A percentile compares a stretch with the other conserved stretches of the same genome.
These are phyloP conservation scores for Aspergillus baeticus DNA, from an alignment of 495 filamentous ascomycete genomes.

Conservation along the genomic window DNA sequence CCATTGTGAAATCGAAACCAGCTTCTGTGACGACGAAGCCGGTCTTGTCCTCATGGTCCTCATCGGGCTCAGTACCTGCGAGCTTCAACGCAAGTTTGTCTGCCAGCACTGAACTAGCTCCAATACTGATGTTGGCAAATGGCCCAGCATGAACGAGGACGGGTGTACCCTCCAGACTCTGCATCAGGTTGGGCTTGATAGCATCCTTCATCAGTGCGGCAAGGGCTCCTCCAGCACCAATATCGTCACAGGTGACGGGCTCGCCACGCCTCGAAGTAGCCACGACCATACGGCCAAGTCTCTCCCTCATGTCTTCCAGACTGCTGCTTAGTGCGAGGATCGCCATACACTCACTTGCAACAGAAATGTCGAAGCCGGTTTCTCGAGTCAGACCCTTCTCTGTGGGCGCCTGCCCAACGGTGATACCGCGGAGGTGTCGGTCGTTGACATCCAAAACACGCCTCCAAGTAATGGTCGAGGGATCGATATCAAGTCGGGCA, in stretches of 20 bases:
- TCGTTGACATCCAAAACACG: conserved; percentile 97
- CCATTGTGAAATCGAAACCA: conserved; percentile 99
- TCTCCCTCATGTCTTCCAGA: conserved; percentile 87
- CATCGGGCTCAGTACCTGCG: conserved; percentile 91
- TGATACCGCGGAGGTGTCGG: conserved; percentile 84
- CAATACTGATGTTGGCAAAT: conserved; percentile 98
- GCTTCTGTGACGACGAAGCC: conserved; percentile 98
- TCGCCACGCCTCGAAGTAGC: conserved; percentile 82
- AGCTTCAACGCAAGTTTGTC: conserved; percentile 96
- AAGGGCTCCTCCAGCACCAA: conserved; percentile 88
- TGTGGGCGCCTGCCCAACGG: conserved; percentile 80
- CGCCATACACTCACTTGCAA: conserved; percentile 97
- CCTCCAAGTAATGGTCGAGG: conserved; percentile 94
- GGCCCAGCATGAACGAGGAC: conserved; percentile 97
- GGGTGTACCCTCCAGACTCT: conserved; percentile 93
- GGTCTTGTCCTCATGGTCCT: conserved; percentile 78
- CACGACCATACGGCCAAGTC: conserved; percentile 95
- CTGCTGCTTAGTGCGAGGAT: conserved; percentile 91
- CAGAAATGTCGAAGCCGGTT: conserved; percentile 95
- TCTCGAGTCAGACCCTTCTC: conserved; percentile 83
- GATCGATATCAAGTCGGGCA: conserved; percentile 92
- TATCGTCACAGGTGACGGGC: conserved; percentile 92
- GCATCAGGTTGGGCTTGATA: conserved; percentile 98
- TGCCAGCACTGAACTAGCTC: conserved; percentile 89
- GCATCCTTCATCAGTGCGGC: conserved; percentile 96